These are phyloP conservation scores for Ochromonas danica DNA, from an alignment of 108 stramenopile genomes.

Conservation along the genomic window DNA sequence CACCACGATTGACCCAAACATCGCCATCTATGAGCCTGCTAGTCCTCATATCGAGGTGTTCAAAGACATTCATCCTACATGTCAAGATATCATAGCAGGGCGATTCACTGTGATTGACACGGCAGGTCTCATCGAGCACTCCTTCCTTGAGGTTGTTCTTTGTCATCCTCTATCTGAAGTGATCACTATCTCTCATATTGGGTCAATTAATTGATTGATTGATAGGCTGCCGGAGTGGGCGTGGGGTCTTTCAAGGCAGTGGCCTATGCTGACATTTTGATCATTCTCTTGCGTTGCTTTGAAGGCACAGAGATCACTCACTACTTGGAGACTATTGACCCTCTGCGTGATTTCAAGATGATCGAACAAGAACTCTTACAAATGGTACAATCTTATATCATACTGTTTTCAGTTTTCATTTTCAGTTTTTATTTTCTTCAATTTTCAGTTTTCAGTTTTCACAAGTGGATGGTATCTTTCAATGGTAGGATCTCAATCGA, in stretches of 20 bases:
- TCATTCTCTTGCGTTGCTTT: neutral
- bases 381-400: no score
- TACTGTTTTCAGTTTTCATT: no score
- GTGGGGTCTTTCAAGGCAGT: neutral
- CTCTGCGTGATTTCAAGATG: neutral
- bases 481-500: neutral
- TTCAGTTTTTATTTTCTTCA: no score
- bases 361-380: neutral
- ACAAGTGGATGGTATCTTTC: no score
- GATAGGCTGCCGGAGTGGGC: neutral
- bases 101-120: neutral
- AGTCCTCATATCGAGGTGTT: neutral
- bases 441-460: no score
- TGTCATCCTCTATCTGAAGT: no score
- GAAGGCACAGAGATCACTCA: neutral
- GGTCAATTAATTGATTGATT: no score
- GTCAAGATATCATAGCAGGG: neutral
- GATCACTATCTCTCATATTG: no score
- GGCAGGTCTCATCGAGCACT: neutral
- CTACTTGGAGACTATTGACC: neutral
- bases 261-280: neutral
- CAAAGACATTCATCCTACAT: neutral
- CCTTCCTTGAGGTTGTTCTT: neutral
- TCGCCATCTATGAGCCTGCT: neutral
- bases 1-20: neutral